Percentiles rank a stretch among this genome's conserved stretches.
Conservation (phyloP, 495 filamentous ascomycete genomes). For the Xylaria sp. region DNA sequence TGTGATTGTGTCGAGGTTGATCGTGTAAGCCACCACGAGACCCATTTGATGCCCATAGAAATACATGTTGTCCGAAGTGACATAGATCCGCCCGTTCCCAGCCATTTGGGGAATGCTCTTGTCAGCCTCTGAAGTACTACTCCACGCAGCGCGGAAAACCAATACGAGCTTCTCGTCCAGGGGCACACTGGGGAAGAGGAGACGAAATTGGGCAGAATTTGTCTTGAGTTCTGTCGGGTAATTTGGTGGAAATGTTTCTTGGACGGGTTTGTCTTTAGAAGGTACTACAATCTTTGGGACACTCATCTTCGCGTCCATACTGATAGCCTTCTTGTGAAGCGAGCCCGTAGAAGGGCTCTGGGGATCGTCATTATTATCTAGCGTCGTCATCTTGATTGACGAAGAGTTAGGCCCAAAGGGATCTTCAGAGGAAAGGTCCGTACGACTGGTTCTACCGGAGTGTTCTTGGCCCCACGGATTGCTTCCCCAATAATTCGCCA, state of each 20-base stretch:
- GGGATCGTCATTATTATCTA: constrained; percentile 40
- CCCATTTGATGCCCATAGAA: constrained; percentile 96
- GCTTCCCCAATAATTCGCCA: constrained; percentile 94
- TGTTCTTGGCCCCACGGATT: constrained; percentile 82
- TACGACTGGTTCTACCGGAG: constrained; percentile 47
- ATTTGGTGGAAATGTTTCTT: constrained; percentile 73
- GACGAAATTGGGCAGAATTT: constrained; percentile 91
- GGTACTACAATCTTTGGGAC: constrained; percentile 48
- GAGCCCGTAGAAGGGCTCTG: constrained; percentile 29
- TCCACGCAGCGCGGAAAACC: constrained; percentile 64
- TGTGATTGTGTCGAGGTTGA: constrained; percentile 73
- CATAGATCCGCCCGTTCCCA: constrained; percentile 80
- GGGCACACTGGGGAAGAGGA: constrained; percentile 84
- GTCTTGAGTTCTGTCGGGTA: constrained; percentile 84
- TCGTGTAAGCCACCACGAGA: constrained; percentile 81
- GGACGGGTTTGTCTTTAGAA: constrained; percentile 44
- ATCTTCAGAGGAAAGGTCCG: constrained; percentile 58
- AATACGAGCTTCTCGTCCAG: constrained; percentile 79
- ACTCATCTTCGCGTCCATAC: constrained; percentile 68
- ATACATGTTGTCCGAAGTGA: constrained; percentile 84
- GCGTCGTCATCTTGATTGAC: constrained; percentile 47
- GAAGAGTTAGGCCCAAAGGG: constrained; percentile 46
- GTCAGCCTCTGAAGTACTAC: constrained; percentile 48
- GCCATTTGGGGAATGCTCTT: constrained; percentile 47
- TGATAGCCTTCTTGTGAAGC: constrained; percentile 81